Base-by-base conservation (phyloP, 2,329 filamentous ascomycete species). In the Aureobasidium sp. region DNA sequence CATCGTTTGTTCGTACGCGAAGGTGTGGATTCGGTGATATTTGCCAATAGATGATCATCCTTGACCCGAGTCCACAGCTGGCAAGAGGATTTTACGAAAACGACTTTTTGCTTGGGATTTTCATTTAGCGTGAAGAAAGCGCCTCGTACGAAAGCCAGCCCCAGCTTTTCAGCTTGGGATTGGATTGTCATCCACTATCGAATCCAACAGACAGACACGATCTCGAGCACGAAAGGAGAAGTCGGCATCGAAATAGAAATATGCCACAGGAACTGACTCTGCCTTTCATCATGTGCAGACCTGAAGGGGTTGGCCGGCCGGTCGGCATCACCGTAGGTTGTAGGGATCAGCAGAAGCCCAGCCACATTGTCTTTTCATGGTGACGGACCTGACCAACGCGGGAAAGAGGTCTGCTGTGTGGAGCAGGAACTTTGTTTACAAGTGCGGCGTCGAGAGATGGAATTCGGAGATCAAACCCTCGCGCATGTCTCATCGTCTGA, bases 401-500 rank as follows among this genome's bases (percentile, higher is more conserved):
- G 48, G 48, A 51, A 51, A 26, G 48, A 51, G 32, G 32, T 51
- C 48, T 52, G 34, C 50, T 52, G 50, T 52, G 50, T 52, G 50
- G 50, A 52, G 50, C 50, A 39, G 50, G 32, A 52, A 52, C 50
- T 52, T 24, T 52, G 34, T 52, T 37, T 27, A 34, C 34, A 36
- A 9, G 48, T 17, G 32, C 48, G 32, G 17, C 32, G 48, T 51
- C 48, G 32, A 51, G 32, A 51, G 48, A 51, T 34, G 48, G 29
- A 36, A 5, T 37, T 37, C 50, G 13, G 27, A 52, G 37, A 20
- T 44, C 52, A 56, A 55, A 55, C 51, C 51, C 37, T 36, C 37
- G 51, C 37, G 51, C 51, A 55, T 55, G 51, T 55, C 51, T 55
- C 48, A 52, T 52, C 32, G 32, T 52, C 48, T 37, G 12, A 52